Evolutionary conservation across 2,329 filamentous ascomycete species (phyloP).

Genomic region (Metarhizium guizhouense): DNA sequence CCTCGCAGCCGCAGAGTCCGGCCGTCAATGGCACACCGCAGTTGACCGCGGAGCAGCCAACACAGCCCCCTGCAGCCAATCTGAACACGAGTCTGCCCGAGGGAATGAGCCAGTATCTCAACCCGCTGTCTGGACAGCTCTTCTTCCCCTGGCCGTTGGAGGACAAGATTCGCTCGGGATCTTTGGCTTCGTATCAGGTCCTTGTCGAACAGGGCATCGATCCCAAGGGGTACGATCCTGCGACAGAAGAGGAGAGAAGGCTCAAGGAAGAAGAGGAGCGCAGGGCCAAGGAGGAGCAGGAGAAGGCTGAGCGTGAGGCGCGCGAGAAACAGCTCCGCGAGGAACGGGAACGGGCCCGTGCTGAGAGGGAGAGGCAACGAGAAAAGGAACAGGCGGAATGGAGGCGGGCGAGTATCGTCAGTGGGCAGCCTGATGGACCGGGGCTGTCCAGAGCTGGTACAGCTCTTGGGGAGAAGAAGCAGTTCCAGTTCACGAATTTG

Average conservation of each 20-base stretch:
- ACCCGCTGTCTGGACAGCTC: constrained; percentile 45
- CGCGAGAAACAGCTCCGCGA: constrained; percentile 30
- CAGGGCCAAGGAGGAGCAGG: constrained; percentile 36
- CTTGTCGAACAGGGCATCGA: constrained; percentile 55
- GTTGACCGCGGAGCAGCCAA: constrained; percentile 19
- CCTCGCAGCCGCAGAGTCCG: constrained; percentile 25
- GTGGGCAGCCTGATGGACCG: constrained; percentile 14
- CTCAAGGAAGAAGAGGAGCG: constrained; percentile 41
- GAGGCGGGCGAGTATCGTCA: constrained; percentile 28
- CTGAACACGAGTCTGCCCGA: constrained; percentile 37
- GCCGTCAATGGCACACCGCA: constrained; percentile 23
- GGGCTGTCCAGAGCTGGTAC: constrained; percentile 16
- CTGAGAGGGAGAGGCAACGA: constrained; percentile 34
- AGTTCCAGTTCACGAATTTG: constrained; percentile 47
- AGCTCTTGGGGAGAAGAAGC: constrained; percentile 33
- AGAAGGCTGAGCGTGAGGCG: constrained; percentile 36
- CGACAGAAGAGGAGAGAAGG: constrained; percentile 42
- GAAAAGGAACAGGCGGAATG: constrained; percentile 33
- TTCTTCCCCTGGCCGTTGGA: constrained; percentile 74
- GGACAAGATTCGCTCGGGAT: constrained; percentile 59
- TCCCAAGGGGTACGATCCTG: constrained; percentile 50
- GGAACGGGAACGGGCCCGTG: constrained; percentile 28
- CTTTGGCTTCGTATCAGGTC: constrained; percentile 54
- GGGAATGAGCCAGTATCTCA: constrained; percentile 39
- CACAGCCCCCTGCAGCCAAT: constrained; percentile 23